These are phyloP conservation scores for Fusarium vanettenii DNA, from an alignment of 2,329 filamentous ascomycete genomes.

Conservation along the genomic window DNA sequence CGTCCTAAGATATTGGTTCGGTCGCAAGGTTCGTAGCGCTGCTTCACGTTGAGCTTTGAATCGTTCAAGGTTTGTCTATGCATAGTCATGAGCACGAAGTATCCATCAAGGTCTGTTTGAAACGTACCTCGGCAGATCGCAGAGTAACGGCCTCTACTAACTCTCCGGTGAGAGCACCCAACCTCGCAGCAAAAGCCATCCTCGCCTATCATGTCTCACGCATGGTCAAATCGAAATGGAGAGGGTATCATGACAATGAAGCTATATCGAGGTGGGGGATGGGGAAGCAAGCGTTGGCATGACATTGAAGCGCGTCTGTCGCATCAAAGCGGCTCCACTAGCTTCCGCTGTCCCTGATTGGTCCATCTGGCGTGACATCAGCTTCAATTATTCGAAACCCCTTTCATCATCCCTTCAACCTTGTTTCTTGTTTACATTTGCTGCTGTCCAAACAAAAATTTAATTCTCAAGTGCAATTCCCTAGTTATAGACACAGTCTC, in stretches of 20 bases:
- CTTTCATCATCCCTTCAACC: slow-evolving; percentile 27
- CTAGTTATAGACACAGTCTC: too few species aligned
- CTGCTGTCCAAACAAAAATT: neutral
- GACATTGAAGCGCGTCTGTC: slow-evolving; percentile 37
- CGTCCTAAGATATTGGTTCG: slow-evolving; percentile 71
- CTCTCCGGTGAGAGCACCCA: slow-evolving; percentile 75
- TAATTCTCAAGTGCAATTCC: neutral
- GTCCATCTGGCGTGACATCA: slow-evolving; percentile 32
- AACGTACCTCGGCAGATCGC: slow-evolving; percentile 62
- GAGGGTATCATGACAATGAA: slow-evolving; percentile 30
- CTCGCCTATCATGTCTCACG: slow-evolving; percentile 24
- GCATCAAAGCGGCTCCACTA: slow-evolving; percentile 36
- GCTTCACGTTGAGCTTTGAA: slow-evolving; percentile 61
- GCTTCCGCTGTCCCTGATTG: slow-evolving; percentile 31
- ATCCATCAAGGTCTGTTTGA: slow-evolving; percentile 6
- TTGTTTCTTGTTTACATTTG: neutral
- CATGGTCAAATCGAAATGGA: slow-evolving; percentile 20
- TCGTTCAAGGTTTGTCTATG: slow-evolving; percentile 45
- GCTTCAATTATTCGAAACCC: slow-evolving; percentile 37
- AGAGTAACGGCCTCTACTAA: slow-evolving; percentile 74
- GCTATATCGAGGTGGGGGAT: slow-evolving; percentile 24
- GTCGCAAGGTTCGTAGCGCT: slow-evolving; percentile 62
- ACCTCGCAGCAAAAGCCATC: slow-evolving; percentile 78
- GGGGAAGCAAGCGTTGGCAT: neutral
- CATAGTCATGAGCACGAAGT: slow-evolving; percentile 15